These are phyloP conservation scores for Globisporangium viniferum DNA, from an alignment of 352 stramenopile species.

Conservation along the genomic window DNA sequence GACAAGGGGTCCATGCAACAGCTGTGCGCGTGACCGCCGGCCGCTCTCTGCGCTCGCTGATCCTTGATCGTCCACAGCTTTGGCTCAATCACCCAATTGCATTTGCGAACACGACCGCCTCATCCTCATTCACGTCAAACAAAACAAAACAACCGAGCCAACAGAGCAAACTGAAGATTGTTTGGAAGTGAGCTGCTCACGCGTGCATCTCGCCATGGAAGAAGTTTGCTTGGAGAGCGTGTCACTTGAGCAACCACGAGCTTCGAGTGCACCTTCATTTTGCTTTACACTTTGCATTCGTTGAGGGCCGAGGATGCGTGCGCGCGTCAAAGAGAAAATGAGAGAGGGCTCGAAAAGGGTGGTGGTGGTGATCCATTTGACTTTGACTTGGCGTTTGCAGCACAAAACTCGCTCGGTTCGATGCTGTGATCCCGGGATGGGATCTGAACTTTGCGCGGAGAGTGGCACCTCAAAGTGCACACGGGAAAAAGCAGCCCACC, in stretches of 20 bases:
- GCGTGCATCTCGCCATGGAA: too few relatives aligned
- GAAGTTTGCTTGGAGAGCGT: background rate
- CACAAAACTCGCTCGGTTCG: background rate
- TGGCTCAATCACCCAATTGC: background rate
- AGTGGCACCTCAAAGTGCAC: background rate
- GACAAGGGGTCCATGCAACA: background rate
- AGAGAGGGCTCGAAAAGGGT: background rate
- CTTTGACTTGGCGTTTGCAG: background rate
- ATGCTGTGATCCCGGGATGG: background rate
- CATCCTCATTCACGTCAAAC: background rate
- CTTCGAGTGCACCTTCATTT: background rate
- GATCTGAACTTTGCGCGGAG: background rate
- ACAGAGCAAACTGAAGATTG: background rate
- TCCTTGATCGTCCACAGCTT: background rate
- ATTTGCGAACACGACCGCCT: background rate
- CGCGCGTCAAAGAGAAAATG: background rate
- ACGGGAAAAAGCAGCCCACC: background rate
- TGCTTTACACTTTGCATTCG: background rate
- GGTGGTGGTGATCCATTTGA: background rate
- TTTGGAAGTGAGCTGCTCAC: background rate
- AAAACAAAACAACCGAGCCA: background rate
- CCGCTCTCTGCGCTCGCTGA: background rate
- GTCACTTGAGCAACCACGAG: background rate
- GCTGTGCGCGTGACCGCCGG: background rate
- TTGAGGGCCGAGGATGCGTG: background rate